Percentiles rank a stretch among this genome's conserved stretches.
phyloP scores from a whole-genome alignment of 352 stramenopile species.

The Thraustochytrium striatum region DNA sequence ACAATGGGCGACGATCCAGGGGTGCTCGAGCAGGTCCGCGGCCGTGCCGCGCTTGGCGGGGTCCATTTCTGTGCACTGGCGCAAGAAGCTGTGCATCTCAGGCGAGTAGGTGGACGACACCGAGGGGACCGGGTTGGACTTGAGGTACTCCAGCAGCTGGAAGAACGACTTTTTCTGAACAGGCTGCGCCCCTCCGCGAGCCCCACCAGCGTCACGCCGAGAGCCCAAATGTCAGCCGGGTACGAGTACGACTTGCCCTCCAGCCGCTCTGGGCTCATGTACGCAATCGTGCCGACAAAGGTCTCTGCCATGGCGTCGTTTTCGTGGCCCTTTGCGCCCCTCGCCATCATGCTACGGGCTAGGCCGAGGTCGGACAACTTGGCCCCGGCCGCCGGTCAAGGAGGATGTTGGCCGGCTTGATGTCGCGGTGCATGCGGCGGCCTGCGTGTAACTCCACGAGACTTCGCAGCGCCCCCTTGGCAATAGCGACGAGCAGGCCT shows the following conservation, averaged over 20 bases:
- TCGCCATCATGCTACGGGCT: too few relatives aligned
- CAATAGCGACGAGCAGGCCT: slow-evolving; percentile 14
- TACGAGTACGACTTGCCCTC: slow-evolving; percentile 63
- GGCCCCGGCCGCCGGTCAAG: slow-evolving; percentile 79
- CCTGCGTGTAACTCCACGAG: slow-evolving; percentile 88
- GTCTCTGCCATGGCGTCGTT: slow-evolving; percentile 82
- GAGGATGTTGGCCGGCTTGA: slow-evolving; percentile 93
- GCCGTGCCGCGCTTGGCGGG: slow-evolving; percentile 47
- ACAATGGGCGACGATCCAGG: slow-evolving; percentile 55
- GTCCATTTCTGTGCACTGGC: slow-evolving; percentile 49
- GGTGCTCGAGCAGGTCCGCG: slow-evolving; percentile 55
- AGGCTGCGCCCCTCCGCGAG: slow-evolving; percentile 75
- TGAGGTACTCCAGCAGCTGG: slow-evolving; percentile 60
- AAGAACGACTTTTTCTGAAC: slow-evolving; percentile 73
- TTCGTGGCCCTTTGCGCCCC: slow-evolving; percentile 65
- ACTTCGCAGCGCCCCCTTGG: neutral
- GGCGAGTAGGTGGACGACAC: neutral
- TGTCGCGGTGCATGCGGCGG: slow-evolving; percentile 86
- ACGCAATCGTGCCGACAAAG: slow-evolving; percentile 71
- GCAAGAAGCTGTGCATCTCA: slow-evolving; percentile 52
- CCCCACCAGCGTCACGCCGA: slow-evolving; percentile 79
- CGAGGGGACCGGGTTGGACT: neutral
- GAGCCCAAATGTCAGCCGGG: slow-evolving; percentile 70
- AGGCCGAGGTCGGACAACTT: slow-evolving; percentile 94
- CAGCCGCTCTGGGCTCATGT: slow-evolving; percentile 75